phyloP scores from a whole-genome alignment of 176 grass and related monocot genomes.

The Bolboschoenus planiculmis region DNA sequence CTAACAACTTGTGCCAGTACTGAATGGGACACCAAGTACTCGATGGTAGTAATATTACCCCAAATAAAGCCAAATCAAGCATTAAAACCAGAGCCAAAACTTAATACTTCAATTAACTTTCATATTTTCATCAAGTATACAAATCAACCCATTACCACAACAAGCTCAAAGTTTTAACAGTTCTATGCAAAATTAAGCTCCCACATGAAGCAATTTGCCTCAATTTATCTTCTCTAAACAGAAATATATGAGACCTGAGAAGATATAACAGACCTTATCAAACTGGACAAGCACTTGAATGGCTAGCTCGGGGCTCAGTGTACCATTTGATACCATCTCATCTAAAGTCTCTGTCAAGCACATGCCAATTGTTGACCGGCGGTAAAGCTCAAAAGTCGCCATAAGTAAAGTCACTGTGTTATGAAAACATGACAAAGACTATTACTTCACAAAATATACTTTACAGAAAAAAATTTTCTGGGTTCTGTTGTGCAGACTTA shows the following conservation, averaged over 20 bases:
- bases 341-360: conserved; percentile 70
- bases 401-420: conserved; percentile 31
- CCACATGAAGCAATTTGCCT: neutral
- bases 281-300: conserved; percentile 83
- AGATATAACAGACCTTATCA: conserved; percentile 56
- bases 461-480: neutral
- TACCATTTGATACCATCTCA: conserved; percentile 62
- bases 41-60: no score
- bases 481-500: neutral
- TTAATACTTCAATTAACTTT: neutral
- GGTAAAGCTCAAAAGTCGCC: conserved; percentile 77
- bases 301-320: conserved; percentile 61
- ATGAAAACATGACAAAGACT: neutral
- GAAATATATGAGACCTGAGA: neutral
- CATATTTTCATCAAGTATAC: neutral
- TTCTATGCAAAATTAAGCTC: conserved; percentile 4
- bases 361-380: conserved; percentile 63
- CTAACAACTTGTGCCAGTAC: neutral
- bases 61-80: conserved; percentile 11
- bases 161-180: neutral
- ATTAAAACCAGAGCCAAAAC: neutral
- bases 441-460: neutral
- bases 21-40: neutral
- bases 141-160: neutral
- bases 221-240: conserved; percentile 3